Conservation (phyloP, 371 early-diverging fungal genomes). For the Nosema granulosis region DNA sequence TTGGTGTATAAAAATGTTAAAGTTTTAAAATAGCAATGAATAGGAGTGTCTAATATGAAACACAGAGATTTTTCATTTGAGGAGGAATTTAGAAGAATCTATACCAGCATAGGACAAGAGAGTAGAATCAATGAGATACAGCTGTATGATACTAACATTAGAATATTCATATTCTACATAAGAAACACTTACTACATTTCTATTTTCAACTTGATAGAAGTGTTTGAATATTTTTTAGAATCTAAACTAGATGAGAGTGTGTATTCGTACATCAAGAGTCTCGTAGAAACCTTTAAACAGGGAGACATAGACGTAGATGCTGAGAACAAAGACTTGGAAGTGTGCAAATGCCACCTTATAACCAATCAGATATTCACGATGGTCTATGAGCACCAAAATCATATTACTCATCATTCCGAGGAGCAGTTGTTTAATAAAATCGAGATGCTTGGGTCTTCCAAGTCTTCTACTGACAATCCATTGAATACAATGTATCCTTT, state of each 20-base stretch:
- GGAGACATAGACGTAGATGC: not conserved
- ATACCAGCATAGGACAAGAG: not conserved
- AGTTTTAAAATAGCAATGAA: not conserved
- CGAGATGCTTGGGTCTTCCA: not conserved
- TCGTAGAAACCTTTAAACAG: not conserved
- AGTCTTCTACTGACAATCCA: not conserved
- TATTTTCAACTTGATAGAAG: not conserved
- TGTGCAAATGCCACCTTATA: not conserved
- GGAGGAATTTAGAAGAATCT: not conserved
- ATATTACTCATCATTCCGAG: not conserved
- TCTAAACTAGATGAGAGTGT: not conserved
- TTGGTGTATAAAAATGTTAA: not conserved
- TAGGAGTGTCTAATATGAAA: not conserved
- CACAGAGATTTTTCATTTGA: constrained; percentile 9
- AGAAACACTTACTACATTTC: not conserved
- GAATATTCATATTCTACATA: not conserved
- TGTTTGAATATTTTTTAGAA: not conserved
- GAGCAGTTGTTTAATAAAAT: not conserved
- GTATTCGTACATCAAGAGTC: not conserved
- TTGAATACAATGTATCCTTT: constrained; percentile 25
- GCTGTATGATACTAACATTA: not conserved
- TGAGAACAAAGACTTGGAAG: not conserved
- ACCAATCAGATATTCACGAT: not conserved
- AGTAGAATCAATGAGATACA: constrained; percentile 1
- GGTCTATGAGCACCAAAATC: not conserved